phyloP scores from a whole-genome alignment of 495 filamentous ascomycete species.

The Aspergillus funiculosus region DNA sequence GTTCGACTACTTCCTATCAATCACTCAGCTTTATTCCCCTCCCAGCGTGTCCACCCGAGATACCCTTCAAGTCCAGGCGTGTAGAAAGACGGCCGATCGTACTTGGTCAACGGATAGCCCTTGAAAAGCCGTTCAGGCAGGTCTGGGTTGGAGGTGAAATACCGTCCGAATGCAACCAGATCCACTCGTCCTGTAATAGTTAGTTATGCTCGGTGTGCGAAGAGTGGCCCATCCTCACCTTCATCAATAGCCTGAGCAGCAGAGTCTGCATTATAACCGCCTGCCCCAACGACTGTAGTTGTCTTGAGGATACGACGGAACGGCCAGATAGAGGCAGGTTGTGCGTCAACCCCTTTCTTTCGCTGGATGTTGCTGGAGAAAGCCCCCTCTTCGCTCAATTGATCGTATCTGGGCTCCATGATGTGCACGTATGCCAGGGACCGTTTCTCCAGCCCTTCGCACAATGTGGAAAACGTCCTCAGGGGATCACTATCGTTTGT shows the following conservation, averaged over 20 bases:
- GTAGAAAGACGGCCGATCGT: slow-evolving; percentile 53
- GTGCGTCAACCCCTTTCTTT: slow-evolving; percentile 24
- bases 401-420: slow-evolving; percentile 38
- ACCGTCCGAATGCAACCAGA: slow-evolving; percentile 45
- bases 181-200: background rate
- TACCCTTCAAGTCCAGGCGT: slow-evolving; percentile 2
- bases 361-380: background rate
- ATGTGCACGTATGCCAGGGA: slow-evolving; percentile 60
- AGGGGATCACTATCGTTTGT: slow-evolving; percentile 55
- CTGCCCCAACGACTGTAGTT: slow-evolving; percentile 36
- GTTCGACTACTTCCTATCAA: too few relatives aligned
- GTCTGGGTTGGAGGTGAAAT: slow-evolving; percentile 64
- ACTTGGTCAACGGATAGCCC: slow-evolving; percentile 46
- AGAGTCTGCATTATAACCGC: slow-evolving; percentile 45
- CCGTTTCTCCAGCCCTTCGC: slow-evolving; percentile 41
- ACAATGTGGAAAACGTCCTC: slow-evolving; percentile 50
- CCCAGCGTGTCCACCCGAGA: background rate
- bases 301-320: slow-evolving; percentile 44
- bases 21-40: too few relatives aligned
- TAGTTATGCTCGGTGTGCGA: background rate
- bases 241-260: slow-evolving; percentile 25
- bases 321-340: slow-evolving; percentile 24
- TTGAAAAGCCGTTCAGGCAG: slow-evolving; percentile 51
- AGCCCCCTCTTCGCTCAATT: background rate
- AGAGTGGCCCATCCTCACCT: slow-evolving; percentile 38